Conservation (phyloP, 257 asterid species). For the Lavandula angustifolia region DNA sequence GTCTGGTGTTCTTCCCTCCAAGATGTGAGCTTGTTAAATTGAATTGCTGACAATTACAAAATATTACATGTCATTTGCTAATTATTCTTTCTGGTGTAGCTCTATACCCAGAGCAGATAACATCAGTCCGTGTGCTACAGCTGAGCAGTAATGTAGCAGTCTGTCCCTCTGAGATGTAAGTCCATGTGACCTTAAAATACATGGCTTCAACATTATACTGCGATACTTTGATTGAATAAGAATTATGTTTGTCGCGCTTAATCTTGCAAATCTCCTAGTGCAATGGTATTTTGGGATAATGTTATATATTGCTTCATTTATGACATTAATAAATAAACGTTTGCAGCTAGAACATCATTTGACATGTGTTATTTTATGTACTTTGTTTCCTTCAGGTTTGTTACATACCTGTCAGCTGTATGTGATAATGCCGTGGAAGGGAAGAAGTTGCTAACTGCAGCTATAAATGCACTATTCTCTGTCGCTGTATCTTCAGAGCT, state of each 20-base stretch:
- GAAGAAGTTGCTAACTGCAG: conserved; percentile 59
- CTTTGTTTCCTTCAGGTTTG: conserved; percentile 56
- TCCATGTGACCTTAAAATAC: conserved; percentile 20
- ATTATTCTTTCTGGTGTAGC: conserved; percentile 43
- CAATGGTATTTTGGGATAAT: conserved; percentile 4
- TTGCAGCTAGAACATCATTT: conserved; percentile 27
- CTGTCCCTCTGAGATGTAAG: conserved; percentile 87
- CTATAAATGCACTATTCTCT: conserved; percentile 64
- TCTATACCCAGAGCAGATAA: conserved; percentile 66
- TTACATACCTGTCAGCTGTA: conserved; percentile 68
- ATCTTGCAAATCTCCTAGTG: conserved; percentile 11
- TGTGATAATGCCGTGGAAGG: conserved; percentile 69
- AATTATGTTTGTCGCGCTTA: conserved; percentile 4
- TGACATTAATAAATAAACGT: neutral
- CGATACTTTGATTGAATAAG: neutral
- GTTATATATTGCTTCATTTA: conserved; percentile 8
- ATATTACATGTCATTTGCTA: conserved; percentile 15
- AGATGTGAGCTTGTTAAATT: conserved; percentile 48
- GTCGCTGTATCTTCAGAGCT: conserved; percentile 40
- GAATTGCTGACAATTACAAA: conserved; percentile 12
- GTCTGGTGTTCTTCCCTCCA: conserved; percentile 80
- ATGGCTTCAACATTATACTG: neutral
- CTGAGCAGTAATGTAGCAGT: conserved; percentile 73
- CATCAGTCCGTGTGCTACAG: conserved; percentile 71
- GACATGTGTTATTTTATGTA: conserved; percentile 10